Base-by-base conservation (phyloP, 495 filamentous ascomycete species). In the Penicillium desertorum region DNA sequence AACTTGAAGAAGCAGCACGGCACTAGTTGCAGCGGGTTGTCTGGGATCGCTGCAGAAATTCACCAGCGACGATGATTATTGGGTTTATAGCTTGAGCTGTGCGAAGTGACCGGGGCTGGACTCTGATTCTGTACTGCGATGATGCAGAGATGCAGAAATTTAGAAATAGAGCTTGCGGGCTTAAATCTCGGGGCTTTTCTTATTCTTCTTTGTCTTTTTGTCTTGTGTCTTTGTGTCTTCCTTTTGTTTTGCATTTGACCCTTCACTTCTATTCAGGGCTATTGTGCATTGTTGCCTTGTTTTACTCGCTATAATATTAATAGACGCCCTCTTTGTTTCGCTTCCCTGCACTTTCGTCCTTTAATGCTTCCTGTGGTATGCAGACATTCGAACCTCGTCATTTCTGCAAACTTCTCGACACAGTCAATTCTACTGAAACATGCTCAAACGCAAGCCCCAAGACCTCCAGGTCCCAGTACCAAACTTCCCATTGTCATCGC, bases 401-500 rank as follows among this genome's bases (percentile, higher is more conserved):
- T 32, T 19, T 10, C 20, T 17, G 29, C 6, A n/a, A n/a, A 53
- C 45, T 11, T 37, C n/a, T 16, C 37, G 32, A 8, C 7, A 25
- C 22, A 37, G 25, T 36, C 25, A 42, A 60, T 43, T 43, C 42
- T 17, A 42, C 23, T 30, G 36, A 57, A 45, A 42, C 45, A 17
- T 75, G 74, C 42, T 36, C 22, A 66, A 54, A 23, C 57, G 54
- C 25, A 66, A 63, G 25, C 64, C 57, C 19, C 68, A 63, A 22
- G 56, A 62, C 16, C 64, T 75, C 14, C 70, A 60, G 36, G 71
- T 72, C 7, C 74, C 74, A 34, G 53, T 64, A 10, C 73, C 74
- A 16, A 71, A 54, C 22, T 79, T 78, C 23, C 77, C 77, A 9
- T 50, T 79, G 7, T 76, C 76, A 1, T 79, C 77, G 9, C 77